These are phyloP conservation scores for Dictyostelium intermedium DNA, from an alignment of 78 protist genomes.

Conservation along the genomic window DNA sequence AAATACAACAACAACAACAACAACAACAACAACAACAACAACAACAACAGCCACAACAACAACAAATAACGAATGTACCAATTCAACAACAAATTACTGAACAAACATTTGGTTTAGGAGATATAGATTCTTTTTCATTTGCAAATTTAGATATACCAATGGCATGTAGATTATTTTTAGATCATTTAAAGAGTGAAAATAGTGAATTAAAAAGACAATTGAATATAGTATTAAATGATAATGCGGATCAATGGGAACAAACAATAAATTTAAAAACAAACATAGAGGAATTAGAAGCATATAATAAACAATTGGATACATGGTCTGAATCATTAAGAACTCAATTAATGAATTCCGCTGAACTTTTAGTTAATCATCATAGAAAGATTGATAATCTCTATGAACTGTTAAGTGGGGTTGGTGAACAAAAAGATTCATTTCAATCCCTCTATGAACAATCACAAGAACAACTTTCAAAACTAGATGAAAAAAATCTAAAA, in stretches of 20 bases:
- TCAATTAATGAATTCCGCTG: slow-evolving; percentile 17
- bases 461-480: neutral
- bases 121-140: slow-evolving; percentile 7
- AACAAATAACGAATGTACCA: neutral
- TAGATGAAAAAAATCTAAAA: neutral
- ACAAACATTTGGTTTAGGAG: neutral
- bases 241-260: slow-evolving; percentile 41
- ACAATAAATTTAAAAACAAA: neutral
- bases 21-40: neutral
- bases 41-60: neutral
- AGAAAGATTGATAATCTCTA: slow-evolving; percentile 19
- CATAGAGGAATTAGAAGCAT: slow-evolving; percentile 3
- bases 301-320: neutral
- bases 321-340: neutral
- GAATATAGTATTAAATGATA: slow-evolving; percentile 36
- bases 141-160: slow-evolving; percentile 8
- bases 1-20: too few species aligned
- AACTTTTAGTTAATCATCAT: slow-evolving; percentile 22
- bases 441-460: slow-evolving; percentile 4
- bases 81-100: neutral
- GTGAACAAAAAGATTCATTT: slow-evolving; percentile 33
- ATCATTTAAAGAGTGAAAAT: slow-evolving; percentile 44
- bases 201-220: slow-evolving; percentile 26
- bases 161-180: slow-evolving; percentile 19
- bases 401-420: neutral